Evolutionary conservation across 2,329 filamentous ascomycete genomes (phyloP).

Genomic region (Nigrospora sphaerica): DNA sequence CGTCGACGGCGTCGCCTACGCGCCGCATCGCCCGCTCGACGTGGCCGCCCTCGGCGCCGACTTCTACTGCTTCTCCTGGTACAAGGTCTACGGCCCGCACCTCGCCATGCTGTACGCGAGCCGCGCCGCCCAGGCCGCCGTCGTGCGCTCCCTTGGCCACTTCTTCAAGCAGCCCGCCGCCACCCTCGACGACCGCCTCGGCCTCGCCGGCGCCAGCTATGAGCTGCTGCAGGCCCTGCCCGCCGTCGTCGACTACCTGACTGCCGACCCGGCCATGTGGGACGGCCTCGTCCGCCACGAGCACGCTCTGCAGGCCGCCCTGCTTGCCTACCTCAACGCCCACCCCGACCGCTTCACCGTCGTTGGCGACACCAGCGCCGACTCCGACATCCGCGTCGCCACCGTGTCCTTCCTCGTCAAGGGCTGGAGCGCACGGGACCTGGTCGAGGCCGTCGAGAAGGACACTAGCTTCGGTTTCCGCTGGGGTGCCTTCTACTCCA

Average conservation of each 20-base stretch:
- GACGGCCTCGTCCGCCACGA: constrained; percentile 50
- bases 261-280: constrained; percentile 34
- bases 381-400: constrained; percentile 46
- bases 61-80: constrained; percentile 55
- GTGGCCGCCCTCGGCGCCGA: constrained; percentile 48
- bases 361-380: constrained; percentile 45
- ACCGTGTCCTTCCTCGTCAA: constrained; percentile 61
- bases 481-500: constrained; percentile 64
- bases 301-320: constrained; percentile 45
- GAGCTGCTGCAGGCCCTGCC: constrained; percentile 61
- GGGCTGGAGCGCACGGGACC: constrained; percentile 44
- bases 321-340: constrained; percentile 52
- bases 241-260: constrained; percentile 54
- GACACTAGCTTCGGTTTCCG: constrained; percentile 53
- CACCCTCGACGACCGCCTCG: constrained; percentile 60
- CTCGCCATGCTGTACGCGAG: constrained; percentile 50
- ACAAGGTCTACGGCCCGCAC: constrained; percentile 58
- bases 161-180: constrained; percentile 58
- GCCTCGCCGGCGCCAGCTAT: constrained; percentile 62
- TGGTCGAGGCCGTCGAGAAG: constrained; percentile 57
- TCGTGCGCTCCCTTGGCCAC: constrained; percentile 37
- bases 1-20: constrained; percentile 54
- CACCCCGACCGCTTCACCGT: constrained; percentile 45
- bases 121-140: constrained; percentile 34
- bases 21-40: constrained; percentile 51